phyloP scores from a whole-genome alignment of 2,329 filamentous ascomycete species.

The Apiospora marii region DNA sequence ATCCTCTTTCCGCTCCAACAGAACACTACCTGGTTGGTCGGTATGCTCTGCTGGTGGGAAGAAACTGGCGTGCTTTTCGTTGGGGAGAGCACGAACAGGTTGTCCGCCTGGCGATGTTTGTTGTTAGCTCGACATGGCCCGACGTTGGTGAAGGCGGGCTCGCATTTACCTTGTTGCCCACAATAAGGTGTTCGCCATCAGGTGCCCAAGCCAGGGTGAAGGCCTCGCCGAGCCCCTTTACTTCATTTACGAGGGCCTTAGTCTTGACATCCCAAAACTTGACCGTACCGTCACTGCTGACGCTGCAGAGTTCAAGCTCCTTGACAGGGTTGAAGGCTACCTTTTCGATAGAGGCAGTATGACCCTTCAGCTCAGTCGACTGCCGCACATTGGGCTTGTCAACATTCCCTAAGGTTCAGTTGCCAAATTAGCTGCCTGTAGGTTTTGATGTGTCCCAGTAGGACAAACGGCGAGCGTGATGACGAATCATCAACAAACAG shows the following conservation, averaged over 20 bases:
- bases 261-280: conserved; percentile 83
- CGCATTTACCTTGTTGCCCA: conserved; percentile 71
- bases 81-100: conserved; percentile 69
- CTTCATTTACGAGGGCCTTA: conserved; percentile 74
- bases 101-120: conserved; percentile 62
- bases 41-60: conserved; percentile 66
- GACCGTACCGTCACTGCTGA: conserved; percentile 76
- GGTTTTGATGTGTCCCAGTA: not conserved
- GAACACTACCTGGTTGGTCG: conserved; percentile 78
- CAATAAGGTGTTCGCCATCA: conserved; percentile 72
- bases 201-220: conserved; percentile 79
- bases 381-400: conserved; percentile 77
- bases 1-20: conserved; percentile 76
- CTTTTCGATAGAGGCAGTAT: conserved; percentile 72
- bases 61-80: conserved; percentile 62
- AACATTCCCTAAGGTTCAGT: conserved; percentile 66
- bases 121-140: not conserved
- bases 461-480: not conserved
- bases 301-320: conserved; percentile 79
- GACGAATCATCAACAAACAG: not conserved
- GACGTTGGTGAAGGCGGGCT: not conserved
- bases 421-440: not conserved
- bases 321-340: conserved; percentile 81
- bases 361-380: conserved; percentile 78
- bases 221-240: conserved; percentile 71